These are phyloP conservation scores for Ceratopteris richardii DNA, from an alignment of 75 land plant genomes.

Conservation along the genomic window DNA sequence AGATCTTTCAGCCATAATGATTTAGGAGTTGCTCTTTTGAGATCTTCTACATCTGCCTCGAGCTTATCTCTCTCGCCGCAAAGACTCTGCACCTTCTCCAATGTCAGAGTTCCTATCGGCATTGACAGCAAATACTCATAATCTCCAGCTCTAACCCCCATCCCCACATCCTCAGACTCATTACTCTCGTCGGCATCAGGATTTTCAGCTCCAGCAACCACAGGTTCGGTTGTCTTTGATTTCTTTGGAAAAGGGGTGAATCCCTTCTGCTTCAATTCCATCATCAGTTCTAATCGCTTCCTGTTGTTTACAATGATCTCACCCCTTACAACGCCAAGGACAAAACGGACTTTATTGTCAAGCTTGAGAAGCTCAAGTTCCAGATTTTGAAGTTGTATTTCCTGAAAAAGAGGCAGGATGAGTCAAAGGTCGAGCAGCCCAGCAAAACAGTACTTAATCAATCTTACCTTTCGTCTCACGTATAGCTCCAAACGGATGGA, in stretches of 20 bases:
- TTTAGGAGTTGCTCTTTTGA: conserved; percentile 56
- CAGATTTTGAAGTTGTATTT: conserved; percentile 46
- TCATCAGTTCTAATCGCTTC: conserved; percentile 67
- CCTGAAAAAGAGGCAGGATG: conserved; percentile 31
- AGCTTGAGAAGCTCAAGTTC: conserved; percentile 60
- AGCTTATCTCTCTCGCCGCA: conserved; percentile 52
- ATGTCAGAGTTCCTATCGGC: conserved; percentile 79
- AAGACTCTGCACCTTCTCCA: conserved; percentile 77
- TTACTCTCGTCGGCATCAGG: conserved; percentile 27
- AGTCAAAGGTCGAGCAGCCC: no score
- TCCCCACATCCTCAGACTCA: conserved; percentile 29
- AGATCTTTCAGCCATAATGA: conserved; percentile 78
- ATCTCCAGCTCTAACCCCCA: conserved; percentile 44
- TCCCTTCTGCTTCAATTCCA: conserved; percentile 65
- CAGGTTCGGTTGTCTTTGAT: conserved; percentile 41
- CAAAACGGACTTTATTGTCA: conserved; percentile 90
- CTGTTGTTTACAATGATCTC: conserved; percentile 87
- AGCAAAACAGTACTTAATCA: no score
- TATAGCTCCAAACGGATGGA: conserved; percentile 68
- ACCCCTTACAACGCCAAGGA: conserved; percentile 76
- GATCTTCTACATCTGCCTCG: conserved; percentile 54
- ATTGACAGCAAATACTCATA: conserved; percentile 89
- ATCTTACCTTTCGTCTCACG: conserved; percentile 74
- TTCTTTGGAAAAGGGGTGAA: conserved; percentile 97
- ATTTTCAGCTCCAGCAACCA: conserved; percentile 48